These are phyloP conservation scores for Phaeotremella fagi DNA, from an alignment of 768 basidiomycete genomes.

Conservation along the genomic window DNA sequence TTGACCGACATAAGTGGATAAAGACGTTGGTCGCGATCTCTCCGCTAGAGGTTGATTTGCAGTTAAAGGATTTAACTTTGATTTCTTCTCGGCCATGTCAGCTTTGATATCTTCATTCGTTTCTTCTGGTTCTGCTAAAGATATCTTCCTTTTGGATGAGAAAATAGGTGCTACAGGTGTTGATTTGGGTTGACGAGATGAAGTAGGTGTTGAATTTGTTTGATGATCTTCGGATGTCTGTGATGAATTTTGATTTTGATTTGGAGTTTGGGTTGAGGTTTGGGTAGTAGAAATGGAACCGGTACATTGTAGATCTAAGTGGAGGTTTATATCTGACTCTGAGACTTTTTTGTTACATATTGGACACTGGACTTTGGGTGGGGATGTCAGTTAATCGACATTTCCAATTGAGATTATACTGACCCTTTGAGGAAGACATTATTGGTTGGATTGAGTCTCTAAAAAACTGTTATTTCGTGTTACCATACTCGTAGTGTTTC, in stretches of 20 bases:
- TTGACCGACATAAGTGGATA: conserved; percentile 72
- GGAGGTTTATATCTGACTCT: conserved; percentile 33
- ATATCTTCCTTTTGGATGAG: background rate
- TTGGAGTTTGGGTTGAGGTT: too few relatives aligned
- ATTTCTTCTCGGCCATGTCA: conserved; percentile 25
- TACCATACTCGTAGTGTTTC: too few relatives aligned
- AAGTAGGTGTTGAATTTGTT: background rate
- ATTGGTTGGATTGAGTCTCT: too few relatives aligned
- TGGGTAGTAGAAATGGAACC: background rate
- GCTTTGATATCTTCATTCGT: background rate
- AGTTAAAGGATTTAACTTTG: conserved; percentile 34
- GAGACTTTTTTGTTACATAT: conserved; percentile 25
- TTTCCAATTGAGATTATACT: too few relatives aligned
- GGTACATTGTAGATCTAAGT: conserved; percentile 35
- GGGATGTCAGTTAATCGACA: too few relatives aligned
- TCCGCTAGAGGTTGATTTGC: conserved; percentile 59
- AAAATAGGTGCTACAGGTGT: conserved; percentile 13
- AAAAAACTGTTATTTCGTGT: too few relatives aligned
- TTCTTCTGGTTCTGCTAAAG: background rate
- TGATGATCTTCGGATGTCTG: background rate
- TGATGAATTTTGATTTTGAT: too few relatives aligned
- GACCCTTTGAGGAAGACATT: too few relatives aligned
- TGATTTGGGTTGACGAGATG: background rate
- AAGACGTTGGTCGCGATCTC: conserved; percentile 59
- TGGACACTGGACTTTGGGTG: conserved; percentile 25